Evolutionary conservation across 2,329 filamentous ascomycete species (phyloP), one percentile per base, ranked within the genome.

Genomic region (Phialophora macrospora): DNA sequence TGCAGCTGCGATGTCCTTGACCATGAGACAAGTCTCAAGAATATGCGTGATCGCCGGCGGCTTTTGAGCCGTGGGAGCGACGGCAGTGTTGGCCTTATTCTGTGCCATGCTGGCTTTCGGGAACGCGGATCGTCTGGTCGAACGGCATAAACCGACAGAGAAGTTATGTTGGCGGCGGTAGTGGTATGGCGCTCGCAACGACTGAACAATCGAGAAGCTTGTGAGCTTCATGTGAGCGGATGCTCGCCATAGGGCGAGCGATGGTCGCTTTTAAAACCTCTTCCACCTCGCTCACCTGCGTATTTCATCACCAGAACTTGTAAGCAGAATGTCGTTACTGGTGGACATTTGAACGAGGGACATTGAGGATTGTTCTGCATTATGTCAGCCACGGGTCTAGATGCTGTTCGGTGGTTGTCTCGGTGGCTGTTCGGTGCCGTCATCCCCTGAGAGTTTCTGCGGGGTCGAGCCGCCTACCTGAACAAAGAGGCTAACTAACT

Each of bases 21-120:
- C 73, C 58, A 74, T 74, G 12, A 75, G 68, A 60, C 69, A 70
- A 24, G 74, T 75, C 55, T 75, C 74, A 11, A 75, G 66, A 55
- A 75, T 70, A 63, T 75, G 74, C 11, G 71, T 71, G 32, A 71
- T 70, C 11, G 67, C 62, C 20, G 67, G 55, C 69, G 76, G 71
- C 20, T 28, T 51, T 9, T n/a, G 14, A 11, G 58, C 28, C 11
- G 24, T 17, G 28, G 52, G 20, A 12, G 26, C 14, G 22, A 24
- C 20, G 52, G 28, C 0, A 55, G 28, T 51, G 22, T 22, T 9
- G 5, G 48, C 12, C 8, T 28, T 7, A 11, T 51, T 51, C 24
- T 51, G 20, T 5, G 48, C 48, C 48, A 51, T 51, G 20, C 7
- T 2, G 3, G 22, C 2, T 12, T 14, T 51, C 1, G 48, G 20